Evolutionary conservation across 2,329 filamentous ascomycete genomes (phyloP), one percentile per base, ranked within the genome.

Genomic region (Corynespora cassiicola): DNA sequence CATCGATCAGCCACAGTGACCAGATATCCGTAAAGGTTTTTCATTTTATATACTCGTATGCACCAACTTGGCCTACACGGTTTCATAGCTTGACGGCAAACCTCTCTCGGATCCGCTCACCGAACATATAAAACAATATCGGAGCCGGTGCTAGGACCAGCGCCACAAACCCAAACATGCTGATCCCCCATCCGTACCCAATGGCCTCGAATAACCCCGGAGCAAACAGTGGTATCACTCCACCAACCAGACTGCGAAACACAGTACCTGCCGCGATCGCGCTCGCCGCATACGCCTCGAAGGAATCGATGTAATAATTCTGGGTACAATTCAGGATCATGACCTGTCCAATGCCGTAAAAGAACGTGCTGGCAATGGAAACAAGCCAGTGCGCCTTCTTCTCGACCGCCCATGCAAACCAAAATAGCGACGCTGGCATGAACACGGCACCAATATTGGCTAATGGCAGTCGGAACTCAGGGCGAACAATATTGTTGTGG

Each of bases 221-320:
- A 3, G 73, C 74, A 31, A 75, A 63, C 3, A 77, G 50, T 1
- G 75, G 75, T 15, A 77, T 63, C 0, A 77, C 52, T 5, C 74
- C 75, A 4, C 75, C 75, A 11, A 77, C 54, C 1, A 78, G 24
- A 30, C 66, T 70, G 14, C 75, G 56, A 36, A 77, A 77, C 0
- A 77, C 67, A 1, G 74, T 69, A 0, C 74, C 75, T 4, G 75
- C 75, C 5, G 75, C 75, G 34, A 78, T 77, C 0, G 75, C 75
- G 22, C 66, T 71, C 6, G 75, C 75, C 5, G 75, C 75, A 43
- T 75, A 77, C 52, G 69, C 68, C 41, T 77, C 74, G 39, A 77
- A 78, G 15, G 69, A 68, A 50, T 78, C 75, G 30, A 79, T 78
- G 52, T 77, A 78, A 54, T 79, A 79, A 35, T 80, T 80, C 36